A percentile compares a stretch with the other conserved stretches of the same genome.
Conservation (phyloP, 257 asterid species). For the Capsicum rhomboideum region DNA sequence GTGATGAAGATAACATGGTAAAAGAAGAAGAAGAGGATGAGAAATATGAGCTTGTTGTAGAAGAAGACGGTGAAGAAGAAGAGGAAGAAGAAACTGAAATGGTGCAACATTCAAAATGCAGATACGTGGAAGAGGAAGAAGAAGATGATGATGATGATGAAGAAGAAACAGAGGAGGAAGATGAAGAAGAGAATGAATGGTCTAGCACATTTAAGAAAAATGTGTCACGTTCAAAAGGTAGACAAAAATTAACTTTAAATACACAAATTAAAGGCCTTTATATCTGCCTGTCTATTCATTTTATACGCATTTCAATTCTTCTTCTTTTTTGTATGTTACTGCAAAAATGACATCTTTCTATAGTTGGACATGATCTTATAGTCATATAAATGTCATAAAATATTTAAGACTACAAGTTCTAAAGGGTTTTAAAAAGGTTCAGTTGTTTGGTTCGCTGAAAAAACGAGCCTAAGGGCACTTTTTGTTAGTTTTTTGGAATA, state of each 20-base stretch:
- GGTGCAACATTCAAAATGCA: too few relatives aligned
- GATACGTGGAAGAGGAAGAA: neutral
- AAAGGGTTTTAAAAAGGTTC: neutral
- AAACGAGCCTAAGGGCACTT: neutral
- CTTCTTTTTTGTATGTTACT: neutral
- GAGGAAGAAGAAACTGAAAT: too few relatives aligned
- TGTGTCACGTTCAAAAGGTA: neutral
- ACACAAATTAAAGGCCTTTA: neutral
- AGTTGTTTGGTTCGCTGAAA: neutral
- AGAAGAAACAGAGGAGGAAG: neutral
- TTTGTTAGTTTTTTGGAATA: too few relatives aligned
- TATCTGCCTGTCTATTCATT: neutral
- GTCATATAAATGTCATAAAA: too few relatives aligned
- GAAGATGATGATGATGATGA: rapidly evolving
- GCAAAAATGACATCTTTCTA: neutral
- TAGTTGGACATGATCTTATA: neutral
- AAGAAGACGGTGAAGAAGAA: neutral
- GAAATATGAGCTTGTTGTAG: too few relatives aligned
- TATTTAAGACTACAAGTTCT: too few relatives aligned
- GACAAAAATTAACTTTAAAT: neutral
- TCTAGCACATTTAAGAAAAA: neutral
- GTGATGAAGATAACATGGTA: neutral
- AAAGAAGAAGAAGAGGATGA: neutral
- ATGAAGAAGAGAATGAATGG: neutral
- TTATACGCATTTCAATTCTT: neutral